Base-by-base conservation (phyloP, 1,284 basidiomycete species). In the Salmacisia buchloeana region DNA sequence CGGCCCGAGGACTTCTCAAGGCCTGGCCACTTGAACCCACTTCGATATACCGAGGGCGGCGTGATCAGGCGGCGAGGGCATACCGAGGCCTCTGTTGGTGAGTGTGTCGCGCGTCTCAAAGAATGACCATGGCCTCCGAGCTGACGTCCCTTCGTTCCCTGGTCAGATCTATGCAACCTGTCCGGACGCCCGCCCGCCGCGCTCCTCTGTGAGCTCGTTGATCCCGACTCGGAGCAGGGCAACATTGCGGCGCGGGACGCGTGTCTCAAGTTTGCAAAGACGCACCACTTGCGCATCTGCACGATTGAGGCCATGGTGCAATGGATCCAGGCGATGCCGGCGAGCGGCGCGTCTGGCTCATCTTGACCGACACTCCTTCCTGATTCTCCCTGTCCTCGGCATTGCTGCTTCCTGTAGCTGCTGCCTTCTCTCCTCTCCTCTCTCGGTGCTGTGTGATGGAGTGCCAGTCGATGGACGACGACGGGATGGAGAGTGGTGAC, bases 191-290 rank as follows among this genome's bases (percentile, higher is more conserved):
- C 89, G 9, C 83, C 84, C 1, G 93, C 88, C 0, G 96, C 92
- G 1, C 83, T 97, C 2, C 85, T 98, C 34, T 98, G 96, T 79
- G 96, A 98, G 81, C 83, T 98, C 34, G 93, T 98, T 38, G 94
- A 97, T 74, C 92, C 97, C 59, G 87, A 94, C 74, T 83, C 84
- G 65, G 85, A 86, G n/a, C 81, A 85, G 71, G 96, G 96, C 1
- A 87, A 84, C n/a, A 99, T 99, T 91, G 92, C 94, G 41, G 84
- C 93, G n/a, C 83, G 93, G 35, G 93, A 97, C 77, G 92, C 93
- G 73, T 96, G 92, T 77, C 85, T 92, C 72, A 84, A 85, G 60
- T 98, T 99, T 77, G 94, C 96, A n/a, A 87, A 91, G 79, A 83
- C 85, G 39, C 94, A 91, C 89, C 89, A 90, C 4, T 80, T 98